A percentile compares a stretch with the other conserved stretches of the same genome.
Evolutionary conservation across 371 early-diverging fungal genomes (phyloP).

Genomic region (Mortierella sp.): DNA sequence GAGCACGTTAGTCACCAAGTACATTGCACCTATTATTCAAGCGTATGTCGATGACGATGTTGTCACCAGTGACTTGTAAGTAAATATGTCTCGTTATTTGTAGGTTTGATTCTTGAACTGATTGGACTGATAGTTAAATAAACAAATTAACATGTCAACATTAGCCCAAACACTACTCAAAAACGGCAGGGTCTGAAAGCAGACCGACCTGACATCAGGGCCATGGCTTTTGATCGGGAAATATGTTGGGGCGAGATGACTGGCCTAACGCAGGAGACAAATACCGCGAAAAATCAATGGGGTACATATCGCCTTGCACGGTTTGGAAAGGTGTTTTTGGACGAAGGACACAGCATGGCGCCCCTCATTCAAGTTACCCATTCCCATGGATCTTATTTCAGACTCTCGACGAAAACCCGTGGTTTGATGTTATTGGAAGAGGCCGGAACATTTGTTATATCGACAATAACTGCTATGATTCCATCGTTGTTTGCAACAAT

Average conservation of each 20-base stretch:
- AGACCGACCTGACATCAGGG: conserved; percentile 27
- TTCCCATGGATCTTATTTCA: conserved; percentile 13
- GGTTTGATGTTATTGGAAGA: conserved; percentile 21
- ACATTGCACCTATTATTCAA: conserved; percentile 24
- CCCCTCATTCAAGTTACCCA: conserved; percentile 19
- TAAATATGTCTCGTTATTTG: background rate
- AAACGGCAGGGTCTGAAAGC: conserved; percentile 17
- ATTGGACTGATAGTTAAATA: background rate
- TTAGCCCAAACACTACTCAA: conserved; percentile 23
- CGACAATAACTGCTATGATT: conserved; percentile 16
- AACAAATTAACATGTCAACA: conserved; percentile 14
- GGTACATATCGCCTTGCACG: conserved; percentile 18
- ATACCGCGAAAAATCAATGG: conserved; percentile 11
- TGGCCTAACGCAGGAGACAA: conserved; percentile 12
- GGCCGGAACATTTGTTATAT: conserved; percentile 23
- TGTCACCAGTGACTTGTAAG: conserved; percentile 1
- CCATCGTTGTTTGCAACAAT: conserved; percentile 30
- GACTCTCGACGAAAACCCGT: conserved; percentile 16
- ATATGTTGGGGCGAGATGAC: conserved; percentile 23
- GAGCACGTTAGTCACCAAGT: conserved; percentile 23
- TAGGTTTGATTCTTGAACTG: background rate
- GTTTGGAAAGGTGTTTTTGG: conserved; percentile 25
- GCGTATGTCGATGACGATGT: conserved; percentile 13
- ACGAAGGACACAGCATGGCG: conserved; percentile 7
- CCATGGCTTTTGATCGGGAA: conserved; percentile 7